A percentile compares a stretch with the other conserved stretches of the same genome.
These are phyloP conservation scores for Monosporascus sp. DNA, from an alignment of 2,329 filamentous ascomycete species.

Conservation along the genomic window DNA sequence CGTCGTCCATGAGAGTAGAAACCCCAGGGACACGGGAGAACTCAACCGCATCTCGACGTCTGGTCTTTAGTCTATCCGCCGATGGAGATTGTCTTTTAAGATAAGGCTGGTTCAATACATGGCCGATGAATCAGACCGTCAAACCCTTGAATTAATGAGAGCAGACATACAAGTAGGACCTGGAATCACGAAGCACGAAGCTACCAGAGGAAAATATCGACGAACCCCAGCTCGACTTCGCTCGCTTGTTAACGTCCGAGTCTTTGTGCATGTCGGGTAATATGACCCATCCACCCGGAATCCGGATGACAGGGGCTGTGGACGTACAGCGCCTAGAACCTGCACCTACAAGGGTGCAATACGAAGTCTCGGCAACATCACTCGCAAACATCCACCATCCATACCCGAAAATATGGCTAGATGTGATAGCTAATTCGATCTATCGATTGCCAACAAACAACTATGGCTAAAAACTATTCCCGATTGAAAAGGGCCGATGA, in stretches of 20 bases:
- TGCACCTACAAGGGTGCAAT: background rate
- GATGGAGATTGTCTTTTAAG: conserved; percentile 4
- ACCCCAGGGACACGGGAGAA: conserved; percentile 20
- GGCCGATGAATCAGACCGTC: background rate
- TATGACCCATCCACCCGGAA: too few relatives aligned
- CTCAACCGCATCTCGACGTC: conserved; percentile 24
- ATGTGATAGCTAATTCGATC: too few relatives aligned
- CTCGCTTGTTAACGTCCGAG: too few relatives aligned
- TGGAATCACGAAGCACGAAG: too few relatives aligned
- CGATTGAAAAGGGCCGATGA: too few relatives aligned
- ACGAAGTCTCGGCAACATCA: background rate
- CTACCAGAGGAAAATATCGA: too few relatives aligned
- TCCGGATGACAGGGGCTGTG: background rate
- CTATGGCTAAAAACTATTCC: too few relatives aligned
- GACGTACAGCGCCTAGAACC: background rate
- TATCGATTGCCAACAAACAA: too few relatives aligned
- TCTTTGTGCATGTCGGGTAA: too few relatives aligned
- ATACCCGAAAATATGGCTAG: too few relatives aligned
- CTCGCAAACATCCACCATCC: background rate
- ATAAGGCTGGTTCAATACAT: background rate
- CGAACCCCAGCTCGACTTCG: too few relatives aligned
- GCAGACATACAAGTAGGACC: too few relatives aligned
- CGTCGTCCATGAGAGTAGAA: conserved; percentile 31
- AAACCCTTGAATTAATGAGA: background rate
- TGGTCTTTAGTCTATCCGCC: background rate